Conservation (phyloP, 305 asterid species). For the Solanum aculeatissimum region DNA sequence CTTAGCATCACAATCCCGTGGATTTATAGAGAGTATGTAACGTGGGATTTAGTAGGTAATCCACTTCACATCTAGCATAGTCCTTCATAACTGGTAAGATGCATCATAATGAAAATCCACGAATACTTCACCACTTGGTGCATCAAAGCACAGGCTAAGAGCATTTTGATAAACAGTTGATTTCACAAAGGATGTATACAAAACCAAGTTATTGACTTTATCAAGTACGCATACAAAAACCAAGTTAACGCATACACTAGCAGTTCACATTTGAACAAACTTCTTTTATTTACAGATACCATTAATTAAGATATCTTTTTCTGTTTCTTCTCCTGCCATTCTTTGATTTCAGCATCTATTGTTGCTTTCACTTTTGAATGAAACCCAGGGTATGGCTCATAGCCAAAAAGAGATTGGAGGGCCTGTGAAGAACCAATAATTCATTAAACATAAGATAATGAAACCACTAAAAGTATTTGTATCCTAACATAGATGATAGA, state of each 20-base stretch:
- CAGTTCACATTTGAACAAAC: not conserved
- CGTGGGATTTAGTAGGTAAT: not conserved
- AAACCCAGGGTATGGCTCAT: slow-evolving; percentile 85
- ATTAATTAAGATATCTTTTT: slow-evolving; percentile 35
- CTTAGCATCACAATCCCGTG: not conserved
- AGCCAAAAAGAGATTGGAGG: slow-evolving; percentile 47
- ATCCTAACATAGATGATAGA: not conserved
- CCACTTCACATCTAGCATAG: not conserved
- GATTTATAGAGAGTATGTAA: not conserved
- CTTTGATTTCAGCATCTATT: slow-evolving; percentile 49
- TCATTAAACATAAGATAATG: not conserved
- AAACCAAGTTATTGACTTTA: not conserved
- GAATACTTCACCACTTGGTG: not conserved
- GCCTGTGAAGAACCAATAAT: slow-evolving; percentile 24
- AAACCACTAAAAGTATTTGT: not conserved
- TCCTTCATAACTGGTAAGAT: not conserved
- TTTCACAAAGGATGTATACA: not conserved
- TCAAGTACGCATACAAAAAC: not conserved
- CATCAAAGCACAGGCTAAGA: not conserved
- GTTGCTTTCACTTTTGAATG: slow-evolving; percentile 43
- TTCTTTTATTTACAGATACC: not conserved
- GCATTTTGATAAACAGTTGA: not conserved
- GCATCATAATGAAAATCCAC: not conserved
- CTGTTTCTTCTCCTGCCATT: slow-evolving; percentile 55
- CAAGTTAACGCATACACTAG: not conserved